Base-by-base conservation (phyloP, 163 green algal genomes). In the Chloromonas sp. region DNA sequence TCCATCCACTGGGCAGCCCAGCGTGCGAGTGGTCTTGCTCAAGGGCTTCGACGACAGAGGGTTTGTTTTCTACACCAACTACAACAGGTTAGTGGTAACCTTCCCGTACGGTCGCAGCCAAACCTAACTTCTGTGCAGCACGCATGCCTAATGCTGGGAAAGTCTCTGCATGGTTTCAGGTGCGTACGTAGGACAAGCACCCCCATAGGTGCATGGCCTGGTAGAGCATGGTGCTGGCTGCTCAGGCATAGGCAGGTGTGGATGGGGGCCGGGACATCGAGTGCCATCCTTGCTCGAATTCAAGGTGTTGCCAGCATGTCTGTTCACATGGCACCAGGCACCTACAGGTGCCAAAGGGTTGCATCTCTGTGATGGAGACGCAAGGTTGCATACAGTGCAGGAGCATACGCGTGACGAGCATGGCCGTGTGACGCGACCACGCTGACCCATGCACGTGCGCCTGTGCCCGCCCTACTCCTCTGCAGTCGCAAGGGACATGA, bases 31-130 rank as follows among this genome's bases (percentile, higher is more conserved):
- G 82, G 94, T 98, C 74, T 89, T 98, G 76, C 91, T 97, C 74
- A 98, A 98, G 86, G 95, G 92, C 60, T 94, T 91, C 70, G 92
- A 94, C 60, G 66, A 91, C 36, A 84, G 91, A 0, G 95, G 95
- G 0, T 98, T 98, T 84, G 87, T 94, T 0, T 98, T 96, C 81
- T 98, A 96, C 90, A 98, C 95, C 57, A 98, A 98, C 89, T 98
- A 97, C 89, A 88, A 89, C 84, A 93, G 85, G 71, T 79, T 58
- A 61, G 81, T 15, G 58, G 8, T 15, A n/a, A 15, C 74, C 8
- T 76, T 8, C 66, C 11, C 11, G 66, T 76, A n/a, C 66, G 66
- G 66, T 76, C 11, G 66, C 66, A 76, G 11, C 11, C 5, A 13
- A n/a, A 8, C 66, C 11, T 8, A 76, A 15, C 13, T 81, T 3